Conservation (phyloP, 495 filamentous ascomycete species). For the Podospora sp. region DNA sequence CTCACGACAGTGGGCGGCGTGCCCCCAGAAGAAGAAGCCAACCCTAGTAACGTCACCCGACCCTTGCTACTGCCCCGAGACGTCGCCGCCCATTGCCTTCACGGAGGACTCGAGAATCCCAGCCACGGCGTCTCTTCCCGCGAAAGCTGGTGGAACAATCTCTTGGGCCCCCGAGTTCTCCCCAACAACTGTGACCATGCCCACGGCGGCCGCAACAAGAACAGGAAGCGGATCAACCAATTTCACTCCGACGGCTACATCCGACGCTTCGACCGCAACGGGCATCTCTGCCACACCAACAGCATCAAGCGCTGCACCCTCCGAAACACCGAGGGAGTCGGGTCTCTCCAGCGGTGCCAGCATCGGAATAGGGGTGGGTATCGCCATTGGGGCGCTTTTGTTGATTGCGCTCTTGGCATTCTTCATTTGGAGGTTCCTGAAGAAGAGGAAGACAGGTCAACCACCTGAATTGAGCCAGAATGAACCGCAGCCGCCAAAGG, state of each 20-base stretch:
- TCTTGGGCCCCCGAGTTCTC: not conserved
- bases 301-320: not conserved
- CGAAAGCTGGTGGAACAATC: not conserved
- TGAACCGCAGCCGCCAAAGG: not conserved
- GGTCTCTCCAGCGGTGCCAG: not conserved
- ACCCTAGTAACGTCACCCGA: slow-evolving; percentile 9
- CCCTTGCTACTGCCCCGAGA: slow-evolving; percentile 12
- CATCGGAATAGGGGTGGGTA: not conserved
- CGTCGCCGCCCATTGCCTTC: not conserved
- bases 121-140: not conserved
- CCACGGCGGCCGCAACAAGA: not conserved
- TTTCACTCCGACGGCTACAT: not conserved
- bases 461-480: not conserved
- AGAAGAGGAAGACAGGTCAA: not conserved
- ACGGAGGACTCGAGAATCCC: not conserved
- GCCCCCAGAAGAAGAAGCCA: not conserved
- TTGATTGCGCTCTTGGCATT: not conserved
- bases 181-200: not conserved
- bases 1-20: slow-evolving; percentile 16
- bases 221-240: not conserved
- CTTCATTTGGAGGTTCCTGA: not conserved
- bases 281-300: not conserved
- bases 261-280: not conserved
- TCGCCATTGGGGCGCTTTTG: not conserved
- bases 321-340: not conserved